Percentiles rank a stretch among this genome's conserved stretches.
phyloP scores from a whole-genome alignment of 202 grass and related monocot genomes.

The Cymbopogon flexuosus region DNA sequence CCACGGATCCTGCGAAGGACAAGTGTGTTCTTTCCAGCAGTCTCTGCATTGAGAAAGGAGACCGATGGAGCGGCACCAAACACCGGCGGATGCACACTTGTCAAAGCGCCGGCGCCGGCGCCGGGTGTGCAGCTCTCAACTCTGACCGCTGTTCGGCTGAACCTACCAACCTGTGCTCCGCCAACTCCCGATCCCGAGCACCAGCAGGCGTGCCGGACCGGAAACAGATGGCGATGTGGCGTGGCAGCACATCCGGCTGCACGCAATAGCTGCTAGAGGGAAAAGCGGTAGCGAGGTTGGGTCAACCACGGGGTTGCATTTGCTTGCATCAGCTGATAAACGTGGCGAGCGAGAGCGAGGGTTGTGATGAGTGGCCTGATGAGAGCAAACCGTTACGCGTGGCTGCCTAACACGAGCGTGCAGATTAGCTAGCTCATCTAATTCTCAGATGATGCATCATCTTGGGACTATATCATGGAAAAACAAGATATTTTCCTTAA shows the following conservation, averaged over 20 bases:
- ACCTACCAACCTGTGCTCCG: slow-evolving; percentile 26
- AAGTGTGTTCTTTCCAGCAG: not conserved
- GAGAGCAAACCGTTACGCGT: too few relatives aligned
- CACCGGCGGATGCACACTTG: slow-evolving; percentile 6
- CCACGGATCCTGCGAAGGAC: not conserved
- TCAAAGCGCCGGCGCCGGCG: not conserved
- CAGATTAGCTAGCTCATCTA: too few relatives aligned
- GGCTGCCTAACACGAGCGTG: too few relatives aligned
- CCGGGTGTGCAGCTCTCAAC: not conserved
- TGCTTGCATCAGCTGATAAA: not conserved
- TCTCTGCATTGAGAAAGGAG: not conserved
- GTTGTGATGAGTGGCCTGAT: too few relatives aligned
- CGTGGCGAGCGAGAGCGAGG: not conserved
- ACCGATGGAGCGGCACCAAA: not conserved
- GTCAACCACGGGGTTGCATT: not conserved
- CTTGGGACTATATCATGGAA: not conserved
- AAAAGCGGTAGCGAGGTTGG: not conserved
- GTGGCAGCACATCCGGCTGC: not conserved
- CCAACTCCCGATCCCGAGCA: not conserved
- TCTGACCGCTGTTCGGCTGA: not conserved
- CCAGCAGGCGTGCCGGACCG: not conserved
- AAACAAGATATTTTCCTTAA: not conserved
- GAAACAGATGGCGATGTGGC: not conserved
- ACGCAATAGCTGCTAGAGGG: not conserved
- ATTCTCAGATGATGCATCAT: not conserved